Evolutionary conservation across 2,329 filamentous ascomycete genomes (phyloP).

Genomic region (Cladophialophora bantiana): DNA sequence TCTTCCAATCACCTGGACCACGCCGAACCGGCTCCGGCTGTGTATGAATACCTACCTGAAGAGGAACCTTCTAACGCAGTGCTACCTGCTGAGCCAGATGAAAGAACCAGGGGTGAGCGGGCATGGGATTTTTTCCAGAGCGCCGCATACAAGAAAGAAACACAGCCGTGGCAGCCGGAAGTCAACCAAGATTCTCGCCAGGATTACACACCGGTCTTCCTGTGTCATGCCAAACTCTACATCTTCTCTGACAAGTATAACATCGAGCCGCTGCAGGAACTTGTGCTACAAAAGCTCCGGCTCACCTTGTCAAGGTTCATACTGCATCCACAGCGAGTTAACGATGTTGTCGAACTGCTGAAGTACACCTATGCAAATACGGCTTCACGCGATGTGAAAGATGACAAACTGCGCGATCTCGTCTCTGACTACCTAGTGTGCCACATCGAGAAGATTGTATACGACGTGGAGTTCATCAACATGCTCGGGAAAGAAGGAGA

Average conservation of each 20-base stretch:
- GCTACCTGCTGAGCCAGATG: not conserved
- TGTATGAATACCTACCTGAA: not conserved
- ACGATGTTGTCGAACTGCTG: conserved; percentile 46
- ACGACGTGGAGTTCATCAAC: conserved; percentile 21
- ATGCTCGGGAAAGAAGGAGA: conserved; percentile 22
- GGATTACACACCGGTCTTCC: conserved; percentile 47
- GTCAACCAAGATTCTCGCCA: conserved; percentile 34
- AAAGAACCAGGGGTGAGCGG: not conserved
- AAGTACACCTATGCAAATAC: conserved; percentile 49
- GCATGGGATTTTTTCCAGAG: conserved; percentile 21
- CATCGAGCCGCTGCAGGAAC: conserved; percentile 45
- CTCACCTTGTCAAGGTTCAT: conserved; percentile 44
- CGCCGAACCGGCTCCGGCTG: not conserved
- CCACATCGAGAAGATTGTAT: conserved; percentile 24
- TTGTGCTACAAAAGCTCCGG: conserved; percentile 47
- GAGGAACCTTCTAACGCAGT: not conserved
- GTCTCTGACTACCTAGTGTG: conserved; percentile 41
- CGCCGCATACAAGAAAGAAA: conserved; percentile 1
- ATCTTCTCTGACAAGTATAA: conserved; percentile 52
- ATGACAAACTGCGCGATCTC: conserved; percentile 38
- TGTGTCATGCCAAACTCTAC: conserved; percentile 51
- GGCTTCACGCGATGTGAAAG: conserved; percentile 25
- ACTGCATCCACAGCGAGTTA: conserved; percentile 42
- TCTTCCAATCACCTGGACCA: not conserved
- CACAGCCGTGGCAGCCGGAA: conserved; percentile 27